Evolutionary conservation across 1,284 basidiomycete genomes (phyloP), one percentile per base, ranked within the genome.

Genomic region (Rhodotorula glutinis): DNA sequence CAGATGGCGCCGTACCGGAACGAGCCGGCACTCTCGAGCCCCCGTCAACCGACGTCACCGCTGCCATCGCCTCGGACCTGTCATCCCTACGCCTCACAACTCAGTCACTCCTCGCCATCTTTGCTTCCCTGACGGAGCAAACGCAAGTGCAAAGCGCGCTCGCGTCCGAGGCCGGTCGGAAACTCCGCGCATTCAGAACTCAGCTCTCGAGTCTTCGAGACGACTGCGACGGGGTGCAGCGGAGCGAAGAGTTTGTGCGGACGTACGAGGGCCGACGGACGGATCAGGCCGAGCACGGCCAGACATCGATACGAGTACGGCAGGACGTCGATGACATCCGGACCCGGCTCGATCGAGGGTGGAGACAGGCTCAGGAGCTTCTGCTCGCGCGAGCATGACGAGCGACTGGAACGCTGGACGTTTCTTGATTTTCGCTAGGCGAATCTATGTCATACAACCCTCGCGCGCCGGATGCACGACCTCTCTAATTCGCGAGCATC

Each of bases 121-220:
- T 73, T 51, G 58, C 61, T 9, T 57, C 69, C 30, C 40, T 68
- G 44, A 53, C 53, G 47, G 71, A 73, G 23, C 52, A 64, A 9
- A 53, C 60, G 1, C 71, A 73, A 44, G 69, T 70, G 41, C 62
- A 64, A 16, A 53, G 49, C 7, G 71, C 66, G 17, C 61, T 61
- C 19, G 40, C 58, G 0, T 60, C 58, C 17, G 71, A 73, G 16
- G 49, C 62, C 0, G 61, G 61, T 1, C 63, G 71, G 21, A 73
- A 73, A 27, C 38, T 73, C 0, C 63, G 69, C 19, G 69, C 71
- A 14, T 51, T 73, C 1, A 47, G 59, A 5, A 43, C 56, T 4
- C 71, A 73, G n/a, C 66, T 66, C 17, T 41, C 25, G 4, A 23
- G 41, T 4, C 21, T 65, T 16, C 44, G 56, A 41, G 69, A 68